Base-by-base conservation (phyloP, 1,284 basidiomycete species). In the Caloboletus firmus region DNA sequence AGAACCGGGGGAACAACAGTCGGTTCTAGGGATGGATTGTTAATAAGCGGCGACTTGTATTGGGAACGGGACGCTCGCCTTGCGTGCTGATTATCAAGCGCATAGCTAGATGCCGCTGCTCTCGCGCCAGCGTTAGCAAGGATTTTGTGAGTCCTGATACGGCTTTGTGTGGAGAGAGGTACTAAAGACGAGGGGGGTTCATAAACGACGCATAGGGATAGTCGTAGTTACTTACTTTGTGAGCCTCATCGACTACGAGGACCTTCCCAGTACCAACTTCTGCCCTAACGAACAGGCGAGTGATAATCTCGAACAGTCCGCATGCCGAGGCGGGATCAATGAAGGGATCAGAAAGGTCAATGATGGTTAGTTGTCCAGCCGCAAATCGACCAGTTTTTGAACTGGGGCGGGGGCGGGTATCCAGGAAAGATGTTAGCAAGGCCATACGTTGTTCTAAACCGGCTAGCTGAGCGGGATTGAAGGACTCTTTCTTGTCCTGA, bases 61-160 rank as follows among this genome's bases (percentile, higher is more conserved):
- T 0, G 12, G 3, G 18, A 20, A 32, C 31, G 30, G 18, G 41
- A 45, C 15, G 40, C 63, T 56, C 55, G 79, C 85, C 85, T 76
- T 87, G 87, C 0, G 87, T 90, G 58, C 83, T 85, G 52, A 90
- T 84, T 32, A 90, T 78, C 13, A 90, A 75, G 5, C 87, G 75
- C 81, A 87, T 88, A 0, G 80, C 85, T 2, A 86, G 70, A 62
- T 90, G 88, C 1, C 87, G 77, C 59, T 89, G 87, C 59, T 89
- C 84, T 0, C 87, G 77, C 15, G 83, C 82, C 15, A 89, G 70
- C 3, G 78, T 77, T 17, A 85, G 63, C 20, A 90, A 65, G 2
- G 82, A 74, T 22, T 79, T 79, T 0, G 84, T 85, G 0, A 90
- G 74, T 0, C 83, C 80, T 0, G 77, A 74, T 0, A 79, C 72